Percentiles rank a stretch among this genome's conserved stretches.
Evolutionary conservation across 352 stramenopile species (phyloP).

Genomic region (Globisporangium orthogonon): DNA sequence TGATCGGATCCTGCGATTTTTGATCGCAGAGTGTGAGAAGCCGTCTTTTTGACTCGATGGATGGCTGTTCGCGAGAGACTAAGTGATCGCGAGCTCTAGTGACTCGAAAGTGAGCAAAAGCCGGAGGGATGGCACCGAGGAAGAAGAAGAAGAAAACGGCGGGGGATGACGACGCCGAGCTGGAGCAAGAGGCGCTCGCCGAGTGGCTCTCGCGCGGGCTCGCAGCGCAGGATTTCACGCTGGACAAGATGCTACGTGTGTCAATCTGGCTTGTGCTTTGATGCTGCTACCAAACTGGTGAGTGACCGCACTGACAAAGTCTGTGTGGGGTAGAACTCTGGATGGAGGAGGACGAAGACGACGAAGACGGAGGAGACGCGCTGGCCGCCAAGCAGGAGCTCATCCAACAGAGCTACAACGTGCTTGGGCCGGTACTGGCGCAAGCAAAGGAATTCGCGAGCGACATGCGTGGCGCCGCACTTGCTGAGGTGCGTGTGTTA

Average conservation of each 20-base stretch:
- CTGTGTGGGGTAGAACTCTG: conserved; percentile 38
- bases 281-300: not conserved
- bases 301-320: not conserved
- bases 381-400: conserved; percentile 60
- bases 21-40: no score
- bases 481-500: conserved; percentile 18
- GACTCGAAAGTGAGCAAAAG: not conserved
- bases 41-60: no score
- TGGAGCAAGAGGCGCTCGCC: conserved; percentile 63
- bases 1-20: no score
- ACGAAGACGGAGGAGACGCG: conserved; percentile 29
- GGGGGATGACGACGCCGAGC: conserved; percentile 26
- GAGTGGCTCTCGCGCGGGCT: conserved; percentile 68
- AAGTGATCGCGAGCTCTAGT: not conserved
- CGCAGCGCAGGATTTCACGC: conserved; percentile 56
- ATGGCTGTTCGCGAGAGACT: no score
- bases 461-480: conserved; percentile 28
- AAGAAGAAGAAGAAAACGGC: conserved; percentile 18
- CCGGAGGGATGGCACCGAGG: conserved; percentile 12
- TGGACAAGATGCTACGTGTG: conserved; percentile 73
- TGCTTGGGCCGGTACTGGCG: conserved; percentile 33
- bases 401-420: conserved; percentile 39
- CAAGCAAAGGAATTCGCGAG: conserved; percentile 37
- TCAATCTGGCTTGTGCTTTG: not conserved
- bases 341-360: conserved; percentile 45